These are phyloP conservation scores for Incumbomyces lentus DNA, from an alignment of 2,329 filamentous ascomycete species.

Conservation along the genomic window DNA sequence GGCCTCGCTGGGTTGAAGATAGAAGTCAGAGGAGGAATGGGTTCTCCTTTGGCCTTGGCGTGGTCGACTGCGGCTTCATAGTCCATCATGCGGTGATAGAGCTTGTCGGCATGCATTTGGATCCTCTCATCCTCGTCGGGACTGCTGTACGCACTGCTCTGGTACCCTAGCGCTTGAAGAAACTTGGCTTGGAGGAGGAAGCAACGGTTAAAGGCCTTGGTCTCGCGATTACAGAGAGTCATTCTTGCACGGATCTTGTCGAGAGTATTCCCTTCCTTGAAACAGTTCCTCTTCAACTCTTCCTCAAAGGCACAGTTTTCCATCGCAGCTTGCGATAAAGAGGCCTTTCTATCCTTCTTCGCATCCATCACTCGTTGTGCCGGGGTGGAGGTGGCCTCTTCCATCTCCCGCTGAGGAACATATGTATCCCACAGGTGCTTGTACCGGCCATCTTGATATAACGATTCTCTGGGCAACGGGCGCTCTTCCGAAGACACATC, in stretches of 20 bases:
- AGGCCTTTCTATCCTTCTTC: conserved; percentile 70
- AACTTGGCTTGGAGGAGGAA: conserved; percentile 85
- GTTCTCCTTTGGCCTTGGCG: conserved; percentile 34
- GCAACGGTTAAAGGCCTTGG: conserved; percentile 70
- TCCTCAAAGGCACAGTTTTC: conserved; percentile 92
- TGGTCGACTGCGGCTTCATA: conserved; percentile 68
- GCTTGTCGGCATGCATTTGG: conserved; percentile 86
- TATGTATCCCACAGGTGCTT: conserved; percentile 92
- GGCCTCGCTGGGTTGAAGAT: conserved; percentile 31
- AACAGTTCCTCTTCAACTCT: conserved; percentile 72
- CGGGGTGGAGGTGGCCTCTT: conserved; percentile 59
- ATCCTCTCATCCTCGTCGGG: conserved; percentile 73
- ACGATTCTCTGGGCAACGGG: conserved; percentile 37
- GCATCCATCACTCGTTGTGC: conserved; percentile 74
- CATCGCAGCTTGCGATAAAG: conserved; percentile 69
- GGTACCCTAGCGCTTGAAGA: conserved; percentile 77
- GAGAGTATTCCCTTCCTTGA: conserved; percentile 57
- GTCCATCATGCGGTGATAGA: conserved; percentile 77
- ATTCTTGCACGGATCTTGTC: conserved; percentile 45
- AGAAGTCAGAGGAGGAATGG: conserved; percentile 34
- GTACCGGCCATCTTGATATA: conserved; percentile 61
- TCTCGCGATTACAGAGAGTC: conserved; percentile 72
- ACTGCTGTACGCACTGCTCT: conserved; percentile 47
- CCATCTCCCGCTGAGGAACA: conserved; percentile 58
- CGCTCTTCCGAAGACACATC: conserved; percentile 11